phyloP scores from a whole-genome alignment of 257 asterid genomes.

The Penstemon davidsonii region DNA sequence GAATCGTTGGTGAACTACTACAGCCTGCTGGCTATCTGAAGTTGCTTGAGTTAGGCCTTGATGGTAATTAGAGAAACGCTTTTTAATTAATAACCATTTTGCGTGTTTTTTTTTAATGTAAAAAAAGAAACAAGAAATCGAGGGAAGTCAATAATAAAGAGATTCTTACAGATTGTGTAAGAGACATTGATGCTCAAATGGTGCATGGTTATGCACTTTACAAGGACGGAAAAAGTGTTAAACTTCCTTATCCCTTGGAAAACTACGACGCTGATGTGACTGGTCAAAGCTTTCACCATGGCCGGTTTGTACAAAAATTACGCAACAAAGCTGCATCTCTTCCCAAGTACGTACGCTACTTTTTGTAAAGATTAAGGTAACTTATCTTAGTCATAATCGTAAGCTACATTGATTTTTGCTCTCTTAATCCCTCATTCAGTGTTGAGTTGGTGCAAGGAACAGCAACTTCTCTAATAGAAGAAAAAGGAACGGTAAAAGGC shows the following conservation, averaged over 20 bases:
- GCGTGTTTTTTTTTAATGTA: not conserved
- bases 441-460: constrained; percentile 44
- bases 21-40: constrained; percentile 44
- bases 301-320: constrained; percentile 46
- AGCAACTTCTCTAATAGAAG: constrained; percentile 41
- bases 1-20: constrained; percentile 39
- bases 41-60: constrained; percentile 37
- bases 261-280: constrained; percentile 37
- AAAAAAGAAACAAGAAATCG: not conserved
- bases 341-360: constrained; percentile 31
- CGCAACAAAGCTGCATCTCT: constrained; percentile 45
- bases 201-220: constrained; percentile 38
- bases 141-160: not conserved
- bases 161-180: constrained; percentile 37
- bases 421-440: constrained; percentile 10
- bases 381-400: too few relatives aligned
- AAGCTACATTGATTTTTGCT: not conserved
- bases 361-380: not conserved
- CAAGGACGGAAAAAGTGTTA: constrained; percentile 35
- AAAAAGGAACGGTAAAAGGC: constrained; percentile 38
- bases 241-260: constrained; percentile 42
- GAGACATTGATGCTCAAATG: constrained; percentile 41
- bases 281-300: constrained; percentile 48
- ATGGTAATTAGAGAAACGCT: constrained; percentile 21
- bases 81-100: not conserved